These are phyloP conservation scores for Rhipidocladum racemiflorum DNA, from an alignment of 176 grass and related monocot species.

Conservation along the genomic window DNA sequence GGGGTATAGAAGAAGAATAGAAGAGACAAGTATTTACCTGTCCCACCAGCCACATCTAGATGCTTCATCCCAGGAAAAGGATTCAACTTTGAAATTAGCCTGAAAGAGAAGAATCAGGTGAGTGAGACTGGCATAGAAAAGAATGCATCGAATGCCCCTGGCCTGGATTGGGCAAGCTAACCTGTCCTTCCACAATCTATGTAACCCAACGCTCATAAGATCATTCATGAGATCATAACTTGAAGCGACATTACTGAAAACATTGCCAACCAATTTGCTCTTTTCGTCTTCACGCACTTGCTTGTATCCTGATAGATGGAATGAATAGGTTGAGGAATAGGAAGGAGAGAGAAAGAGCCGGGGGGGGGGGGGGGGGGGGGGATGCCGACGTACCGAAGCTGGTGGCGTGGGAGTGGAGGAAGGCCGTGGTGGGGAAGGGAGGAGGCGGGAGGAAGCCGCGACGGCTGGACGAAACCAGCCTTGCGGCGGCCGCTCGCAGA, in stretches of 20 bases:
- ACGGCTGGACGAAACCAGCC: not conserved
- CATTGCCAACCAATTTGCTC: slow-evolving; percentile 82
- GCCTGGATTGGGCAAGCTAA: not conserved
- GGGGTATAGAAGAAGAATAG: not conserved
- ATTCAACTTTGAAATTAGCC: slow-evolving; percentile 71
- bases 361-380: not conserved
- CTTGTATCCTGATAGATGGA: slow-evolving; percentile 53
- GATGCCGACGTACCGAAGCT: slow-evolving; percentile 63
- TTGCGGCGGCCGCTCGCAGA: not conserved
- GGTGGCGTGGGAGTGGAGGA: slow-evolving; percentile 85
- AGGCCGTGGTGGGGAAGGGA: slow-evolving; percentile 6
- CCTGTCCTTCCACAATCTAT: slow-evolving; percentile 94
- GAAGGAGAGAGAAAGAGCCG: not conserved
- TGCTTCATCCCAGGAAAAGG: slow-evolving; percentile 50
- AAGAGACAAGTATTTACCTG: not conserved
- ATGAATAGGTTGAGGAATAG: not conserved
- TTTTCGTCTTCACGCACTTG: slow-evolving; percentile 81
- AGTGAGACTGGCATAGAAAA: not conserved
- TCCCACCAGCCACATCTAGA: too few relatives aligned
- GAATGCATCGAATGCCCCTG: not conserved
- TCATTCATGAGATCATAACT: slow-evolving; percentile 96
- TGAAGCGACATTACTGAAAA: slow-evolving; percentile 85
- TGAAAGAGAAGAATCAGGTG: slow-evolving; percentile 17
- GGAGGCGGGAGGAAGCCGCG: slow-evolving; percentile 5
- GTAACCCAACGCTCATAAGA: slow-evolving; percentile 82